A percentile compares a stretch with the other conserved stretches of the same genome.
phyloP scores from a whole-genome alignment of 768 basidiomycete species.

The Suillus spraguei region DNA sequence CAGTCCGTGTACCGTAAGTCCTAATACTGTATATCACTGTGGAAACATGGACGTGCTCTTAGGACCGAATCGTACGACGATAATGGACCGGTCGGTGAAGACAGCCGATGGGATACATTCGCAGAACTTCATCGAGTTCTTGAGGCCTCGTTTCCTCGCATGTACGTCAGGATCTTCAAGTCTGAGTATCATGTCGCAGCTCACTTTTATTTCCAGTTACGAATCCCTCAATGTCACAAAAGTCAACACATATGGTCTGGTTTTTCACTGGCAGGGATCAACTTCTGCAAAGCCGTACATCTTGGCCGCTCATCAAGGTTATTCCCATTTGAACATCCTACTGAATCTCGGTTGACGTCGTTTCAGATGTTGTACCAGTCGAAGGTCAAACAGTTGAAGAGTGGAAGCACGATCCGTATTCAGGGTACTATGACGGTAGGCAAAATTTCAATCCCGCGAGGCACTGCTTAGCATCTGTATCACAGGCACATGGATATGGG shows the following conservation, averaged over 20 bases:
- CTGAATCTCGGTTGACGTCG: not conserved
- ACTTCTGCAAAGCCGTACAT: constrained; percentile 54
- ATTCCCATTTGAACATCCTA: not conserved
- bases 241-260: constrained; percentile 60
- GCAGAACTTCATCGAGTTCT: constrained; percentile 17
- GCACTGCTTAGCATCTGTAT: not conserved
- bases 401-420: constrained; percentile 63
- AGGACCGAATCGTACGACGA: constrained; percentile 51
- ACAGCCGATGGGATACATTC: constrained; percentile 34
- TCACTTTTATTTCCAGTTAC: constrained; percentile 37
- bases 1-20: constrained; percentile 40
- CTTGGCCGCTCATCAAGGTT: constrained; percentile 52
- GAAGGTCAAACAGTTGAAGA: constrained; percentile 49
- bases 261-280: constrained; percentile 58
- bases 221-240: constrained; percentile 49
- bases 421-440: constrained; percentile 55
- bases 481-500: constrained; percentile 69
- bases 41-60: not conserved
- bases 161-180: constrained; percentile 35
- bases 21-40: not conserved
- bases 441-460: not conserved
- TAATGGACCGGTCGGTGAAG: constrained; percentile 45
- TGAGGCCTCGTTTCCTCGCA: constrained; percentile 56
- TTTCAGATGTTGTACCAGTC: constrained; percentile 67
- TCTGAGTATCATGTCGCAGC: not conserved